phyloP scores from a whole-genome alignment of 192 early-diverging fungal genomes.

The Coemansia reversa region DNA sequence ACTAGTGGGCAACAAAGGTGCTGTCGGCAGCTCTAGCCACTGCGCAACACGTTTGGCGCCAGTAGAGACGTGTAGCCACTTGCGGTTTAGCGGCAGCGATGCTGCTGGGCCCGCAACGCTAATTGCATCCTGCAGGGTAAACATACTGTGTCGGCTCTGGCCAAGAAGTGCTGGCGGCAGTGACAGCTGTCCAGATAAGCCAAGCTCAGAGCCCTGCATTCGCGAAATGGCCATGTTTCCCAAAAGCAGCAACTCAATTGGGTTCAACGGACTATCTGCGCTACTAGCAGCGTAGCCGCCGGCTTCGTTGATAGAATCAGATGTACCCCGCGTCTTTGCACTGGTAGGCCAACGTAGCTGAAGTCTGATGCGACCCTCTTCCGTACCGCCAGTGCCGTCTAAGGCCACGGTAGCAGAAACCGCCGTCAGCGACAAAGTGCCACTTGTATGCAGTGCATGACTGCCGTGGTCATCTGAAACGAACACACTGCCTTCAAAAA shows the following conservation, averaged over 20 bases:
- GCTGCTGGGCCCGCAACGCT: constrained; percentile 16
- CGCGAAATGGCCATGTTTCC: constrained; percentile 22
- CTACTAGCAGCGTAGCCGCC: background rate
- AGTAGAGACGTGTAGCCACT: constrained; percentile 18
- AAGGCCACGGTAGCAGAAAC: constrained; percentile 9
- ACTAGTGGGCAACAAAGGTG: constrained; percentile 9
- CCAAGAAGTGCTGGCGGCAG: constrained; percentile 1
- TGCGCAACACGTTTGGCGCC: background rate
- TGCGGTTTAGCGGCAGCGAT: constrained; percentile 14
- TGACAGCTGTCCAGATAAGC: background rate
- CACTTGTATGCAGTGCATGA: background rate
- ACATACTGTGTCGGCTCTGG: background rate
- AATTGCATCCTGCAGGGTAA: constrained; percentile 16
- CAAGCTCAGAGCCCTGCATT: constrained; percentile 8
- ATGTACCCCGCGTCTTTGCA: background rate
- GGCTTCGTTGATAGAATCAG: background rate
- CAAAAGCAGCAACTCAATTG: constrained; percentile 31
- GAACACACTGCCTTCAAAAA: constrained; percentile 21
- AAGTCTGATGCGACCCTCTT: constrained; percentile 1
- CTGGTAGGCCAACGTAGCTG: constrained; percentile 25
- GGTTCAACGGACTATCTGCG: constrained; percentile 15
- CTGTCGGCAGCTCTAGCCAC: constrained; percentile 28
- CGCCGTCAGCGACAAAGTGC: background rate
- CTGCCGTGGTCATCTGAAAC: constrained; percentile 1
- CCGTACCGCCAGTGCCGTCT: background rate